These are phyloP conservation scores for Rhytidiadelphus loreus DNA, from an alignment of 225 moss, liverwort and hornwort genomes.

Conservation along the genomic window DNA sequence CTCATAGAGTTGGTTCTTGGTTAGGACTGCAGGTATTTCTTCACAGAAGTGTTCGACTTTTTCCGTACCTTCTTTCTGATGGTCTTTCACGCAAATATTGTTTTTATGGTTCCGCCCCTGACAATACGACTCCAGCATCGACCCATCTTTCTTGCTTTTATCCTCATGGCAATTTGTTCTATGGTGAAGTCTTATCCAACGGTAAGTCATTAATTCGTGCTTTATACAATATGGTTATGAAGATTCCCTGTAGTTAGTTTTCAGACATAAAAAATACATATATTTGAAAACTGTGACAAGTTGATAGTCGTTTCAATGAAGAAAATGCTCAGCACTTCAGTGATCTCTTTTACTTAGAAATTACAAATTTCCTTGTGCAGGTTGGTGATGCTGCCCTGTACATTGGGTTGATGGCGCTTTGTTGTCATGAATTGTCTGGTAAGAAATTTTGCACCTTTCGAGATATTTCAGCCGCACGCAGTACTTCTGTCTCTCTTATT, in stretches of 20 bases:
- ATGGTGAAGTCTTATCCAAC: constrained; percentile 95
- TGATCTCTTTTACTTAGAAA: neutral
- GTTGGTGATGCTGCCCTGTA: constrained; percentile 91
- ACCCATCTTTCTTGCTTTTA: constrained; percentile 78
- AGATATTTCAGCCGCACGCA: neutral
- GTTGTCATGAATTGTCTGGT: constrained; percentile 64
- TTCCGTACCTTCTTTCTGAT: constrained; percentile 88
- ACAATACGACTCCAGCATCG: constrained; percentile 86
- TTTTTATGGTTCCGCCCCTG: constrained; percentile 65
- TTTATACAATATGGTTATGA: neutral
- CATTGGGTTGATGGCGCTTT: constrained; percentile 62
- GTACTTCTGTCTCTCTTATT: neutral
- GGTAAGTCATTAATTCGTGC: neutral
- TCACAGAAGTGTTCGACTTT: constrained; percentile 87
- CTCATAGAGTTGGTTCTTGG: neutral
- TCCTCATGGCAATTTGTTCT: constrained; percentile 59
- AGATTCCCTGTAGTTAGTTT: neutral
- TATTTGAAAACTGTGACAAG: neutral
- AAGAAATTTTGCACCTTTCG: neutral
- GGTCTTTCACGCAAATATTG: constrained; percentile 87
- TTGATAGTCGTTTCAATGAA: neutral
- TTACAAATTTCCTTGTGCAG: constrained; percentile 10
- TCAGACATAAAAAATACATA: neutral
- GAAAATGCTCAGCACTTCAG: neutral
- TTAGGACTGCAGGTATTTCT: constrained; percentile 82